Evolutionary conservation across 2,329 filamentous ascomycete genomes (phyloP).

Genomic region (Clarireedia paspali): DNA sequence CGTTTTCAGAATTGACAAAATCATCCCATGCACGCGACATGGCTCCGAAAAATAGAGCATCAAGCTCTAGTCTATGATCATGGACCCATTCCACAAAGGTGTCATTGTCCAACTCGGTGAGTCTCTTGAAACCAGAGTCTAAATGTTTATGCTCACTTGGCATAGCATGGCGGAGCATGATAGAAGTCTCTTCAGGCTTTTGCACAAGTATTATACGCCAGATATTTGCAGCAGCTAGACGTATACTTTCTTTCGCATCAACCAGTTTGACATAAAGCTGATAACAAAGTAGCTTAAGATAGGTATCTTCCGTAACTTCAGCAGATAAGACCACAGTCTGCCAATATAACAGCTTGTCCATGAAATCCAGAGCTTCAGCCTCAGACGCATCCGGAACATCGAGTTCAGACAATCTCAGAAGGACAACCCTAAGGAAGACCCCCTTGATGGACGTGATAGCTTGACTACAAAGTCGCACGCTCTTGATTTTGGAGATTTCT

Average conservation of each 20-base stretch:
- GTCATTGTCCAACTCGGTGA: constrained; percentile 83
- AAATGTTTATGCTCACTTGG: constrained; percentile 63
- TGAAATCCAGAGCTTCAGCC: constrained; percentile 58
- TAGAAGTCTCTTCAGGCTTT: constrained; percentile 74
- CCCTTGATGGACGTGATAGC: constrained; percentile 68
- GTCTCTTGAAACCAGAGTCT: constrained; percentile 68
- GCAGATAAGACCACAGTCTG: constrained; percentile 81
- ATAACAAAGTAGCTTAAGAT: constrained; percentile 82
- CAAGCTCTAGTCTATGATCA: constrained; percentile 67
- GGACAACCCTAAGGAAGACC: constrained; percentile 69
- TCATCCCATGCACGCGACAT: constrained; percentile 82
- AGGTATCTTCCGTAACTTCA: constrained; percentile 70
- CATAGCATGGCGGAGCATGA: constrained; percentile 65
- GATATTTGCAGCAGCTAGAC: constrained; percentile 71
- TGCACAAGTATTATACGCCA: constrained; percentile 92
- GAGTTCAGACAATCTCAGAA: constrained; percentile 77
- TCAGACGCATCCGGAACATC: constrained; percentile 57
- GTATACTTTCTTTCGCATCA: constrained; percentile 58
- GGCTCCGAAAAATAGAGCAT: constrained; percentile 72
- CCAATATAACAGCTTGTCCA: constrained; percentile 90
- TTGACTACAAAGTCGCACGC: constrained; percentile 83
- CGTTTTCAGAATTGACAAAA: constrained; percentile 78
- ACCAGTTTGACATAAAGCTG: constrained; percentile 85
- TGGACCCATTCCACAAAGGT: constrained; percentile 86
- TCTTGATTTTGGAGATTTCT: constrained; percentile 73